These are phyloP conservation scores for Graphilbum sp. DNA, from an alignment of 2,329 filamentous ascomycete genomes.

Conservation along the genomic window DNA sequence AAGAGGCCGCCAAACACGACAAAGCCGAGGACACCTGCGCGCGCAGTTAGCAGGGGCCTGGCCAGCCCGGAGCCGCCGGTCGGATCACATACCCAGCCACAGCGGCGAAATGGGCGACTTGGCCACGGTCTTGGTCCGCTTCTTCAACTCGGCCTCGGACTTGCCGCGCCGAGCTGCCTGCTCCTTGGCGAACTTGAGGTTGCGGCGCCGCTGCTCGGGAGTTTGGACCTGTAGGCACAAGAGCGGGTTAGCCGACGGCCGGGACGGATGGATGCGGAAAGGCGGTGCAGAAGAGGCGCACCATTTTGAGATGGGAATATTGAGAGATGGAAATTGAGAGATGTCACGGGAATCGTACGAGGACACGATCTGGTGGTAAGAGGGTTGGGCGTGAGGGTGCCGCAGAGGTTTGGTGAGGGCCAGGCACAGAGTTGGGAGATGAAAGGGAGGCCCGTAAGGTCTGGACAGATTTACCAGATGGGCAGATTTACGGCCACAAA, in stretches of 20 bases:
- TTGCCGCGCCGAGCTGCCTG: slow-evolving; percentile 64
- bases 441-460: too few species aligned
- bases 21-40: slow-evolving; percentile 37
- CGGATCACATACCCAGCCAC: slow-evolving; percentile 47
- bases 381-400: too few species aligned
- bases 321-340: too few species aligned
- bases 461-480: slow-evolving; percentile 1
- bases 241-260: background rate
- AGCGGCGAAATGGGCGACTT: slow-evolving; percentile 49
- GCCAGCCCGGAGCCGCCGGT: background rate
- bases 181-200: slow-evolving; percentile 60
- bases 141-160: slow-evolving; percentile 47
- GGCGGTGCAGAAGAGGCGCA: background rate
- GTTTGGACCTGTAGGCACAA: slow-evolving; percentile 51
- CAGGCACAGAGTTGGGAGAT: too few species aligned
- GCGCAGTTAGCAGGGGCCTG: background rate
- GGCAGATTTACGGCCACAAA: background rate
- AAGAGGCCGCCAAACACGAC: slow-evolving; percentile 43
- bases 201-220: slow-evolving; percentile 65
- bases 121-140: slow-evolving; percentile 33
- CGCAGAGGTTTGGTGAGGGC: too few species aligned
- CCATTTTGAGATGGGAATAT: slow-evolving; percentile 9
- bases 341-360: too few species aligned
- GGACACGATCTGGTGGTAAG: too few species aligned
- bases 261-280: too few species aligned